Evolutionary conservation across 2,329 filamentous ascomycete species (phyloP), one percentile per base, ranked within the genome.

Genomic region (Knufia petricola): DNA sequence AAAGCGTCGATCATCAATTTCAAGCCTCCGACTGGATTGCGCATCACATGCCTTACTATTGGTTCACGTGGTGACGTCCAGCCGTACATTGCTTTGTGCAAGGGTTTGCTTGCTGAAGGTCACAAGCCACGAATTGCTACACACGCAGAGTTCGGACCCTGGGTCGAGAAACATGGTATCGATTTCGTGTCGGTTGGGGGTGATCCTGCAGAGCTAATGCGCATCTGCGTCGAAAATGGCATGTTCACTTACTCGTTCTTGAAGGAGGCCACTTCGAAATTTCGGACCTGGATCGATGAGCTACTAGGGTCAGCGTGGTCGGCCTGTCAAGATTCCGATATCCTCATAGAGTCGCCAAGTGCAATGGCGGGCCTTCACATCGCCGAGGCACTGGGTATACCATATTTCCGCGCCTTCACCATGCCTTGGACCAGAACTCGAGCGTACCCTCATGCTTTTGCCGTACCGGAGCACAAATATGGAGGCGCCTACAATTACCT

Each of bases 351-450:
- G 64, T 94, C 87, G 40, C 92, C 92, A 0, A 94, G 87, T 50
- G 88, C 92, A 12, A 98, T 98, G 92, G 88, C 85, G 0, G 92
- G 92, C 21, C 95, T 98, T 47, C 92, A 98, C 64, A 94, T 98
- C 56, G 92, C 92, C 1, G 92, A 98, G 68, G 87, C 88, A 20
- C 75, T 98, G 1, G 76, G 79, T 12, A 94, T 98, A 38, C 92
- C 92, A 0, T 98, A 98, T 65, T 96, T 96, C 71, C 81, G 92
- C 49, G 90, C 89, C 0, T 98, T 98, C 63, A 94, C 88, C 15
- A 98, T 98, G 92, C 92, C 92, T 0, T 98, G 92, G 92, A 95
- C 92, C 0, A 81, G 89, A 42, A 98, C 92, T 13, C 77, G 92
- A 46, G 88, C 90, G 0, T 98, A 98, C 60, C 92, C 92, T 2